Conservation (phyloP, 169 alveolate species). For the Theileria luwenshuni region DNA sequence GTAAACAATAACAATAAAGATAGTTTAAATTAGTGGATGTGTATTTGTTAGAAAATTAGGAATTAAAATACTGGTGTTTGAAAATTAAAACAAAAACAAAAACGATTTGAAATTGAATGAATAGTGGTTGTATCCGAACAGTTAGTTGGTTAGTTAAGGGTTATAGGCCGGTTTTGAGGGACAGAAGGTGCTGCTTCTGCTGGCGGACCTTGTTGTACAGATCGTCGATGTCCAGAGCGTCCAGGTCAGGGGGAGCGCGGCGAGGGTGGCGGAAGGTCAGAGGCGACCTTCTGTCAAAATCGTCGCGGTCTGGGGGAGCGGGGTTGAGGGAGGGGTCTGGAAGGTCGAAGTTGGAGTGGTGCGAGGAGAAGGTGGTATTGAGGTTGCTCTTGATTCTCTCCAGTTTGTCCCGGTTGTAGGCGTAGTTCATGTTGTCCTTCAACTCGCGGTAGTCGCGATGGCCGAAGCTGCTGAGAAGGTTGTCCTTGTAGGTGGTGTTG, state of each 20-base stretch:
- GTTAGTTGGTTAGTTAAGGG: not conserved
- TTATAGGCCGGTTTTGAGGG: slow-evolving; percentile 7
- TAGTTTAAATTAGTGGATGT: too few relatives aligned
- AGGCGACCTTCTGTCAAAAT: not conserved
- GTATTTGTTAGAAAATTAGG: too few relatives aligned
- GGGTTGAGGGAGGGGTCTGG: not conserved
- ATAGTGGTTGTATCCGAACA: too few relatives aligned
- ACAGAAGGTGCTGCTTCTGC: slow-evolving; percentile 42
- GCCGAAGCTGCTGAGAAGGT: not conserved
- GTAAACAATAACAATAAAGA: too few relatives aligned
- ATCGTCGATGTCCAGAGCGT: slow-evolving; percentile 49
- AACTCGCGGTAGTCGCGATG: not conserved
- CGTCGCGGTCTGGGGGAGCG: not conserved
- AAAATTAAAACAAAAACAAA: too few relatives aligned
- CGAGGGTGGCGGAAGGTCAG: too few relatives aligned
- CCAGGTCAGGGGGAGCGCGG: not conserved
- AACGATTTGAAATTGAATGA: too few relatives aligned
- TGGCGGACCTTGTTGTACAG: slow-evolving; percentile 45
- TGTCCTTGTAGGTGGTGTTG: too few relatives aligned
- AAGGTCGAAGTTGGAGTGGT: not conserved
- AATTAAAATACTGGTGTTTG: too few relatives aligned
- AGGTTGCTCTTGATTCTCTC: not conserved
- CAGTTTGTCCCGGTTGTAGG: not conserved
- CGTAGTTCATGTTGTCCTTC: not conserved
- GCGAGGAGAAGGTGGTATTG: not conserved